phyloP scores from a whole-genome alignment of 2,329 filamentous ascomycete species.

The Aureobasidium uvarum region DNA sequence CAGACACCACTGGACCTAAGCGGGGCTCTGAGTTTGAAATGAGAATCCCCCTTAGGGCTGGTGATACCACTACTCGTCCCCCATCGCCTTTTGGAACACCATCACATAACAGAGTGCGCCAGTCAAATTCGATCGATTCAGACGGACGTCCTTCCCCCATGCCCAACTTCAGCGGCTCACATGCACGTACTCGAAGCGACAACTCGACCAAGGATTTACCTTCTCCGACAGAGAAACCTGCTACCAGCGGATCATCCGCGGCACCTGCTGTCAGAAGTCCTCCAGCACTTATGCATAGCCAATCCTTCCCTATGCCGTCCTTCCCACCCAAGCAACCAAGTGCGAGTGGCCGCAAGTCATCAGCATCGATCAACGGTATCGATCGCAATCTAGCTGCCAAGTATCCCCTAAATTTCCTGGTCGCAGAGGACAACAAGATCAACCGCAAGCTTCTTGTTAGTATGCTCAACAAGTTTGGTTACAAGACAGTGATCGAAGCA shows the following conservation, averaged over 20 bases:
- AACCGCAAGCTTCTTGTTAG: constrained; percentile 65
- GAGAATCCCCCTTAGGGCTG: constrained; percentile 59
- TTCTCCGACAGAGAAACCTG: constrained; percentile 5
- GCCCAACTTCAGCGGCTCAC: constrained; percentile 2
- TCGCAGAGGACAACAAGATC: constrained; percentile 71
- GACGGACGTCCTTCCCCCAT: constrained; percentile 23
- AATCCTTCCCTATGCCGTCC: constrained; percentile 26
- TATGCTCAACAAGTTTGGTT: constrained; percentile 67
- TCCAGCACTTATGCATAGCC: not conserved
- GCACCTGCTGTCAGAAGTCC: constrained; percentile 26
- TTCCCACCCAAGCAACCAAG: constrained; percentile 26
- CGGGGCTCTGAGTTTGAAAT: constrained; percentile 69
- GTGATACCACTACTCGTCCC: constrained; percentile 52
- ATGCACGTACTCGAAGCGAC: constrained; percentile 2
- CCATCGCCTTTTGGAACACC: constrained; percentile 51
- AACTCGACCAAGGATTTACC: not conserved
- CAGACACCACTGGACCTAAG: constrained; percentile 59
- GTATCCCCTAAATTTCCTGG: constrained; percentile 64
- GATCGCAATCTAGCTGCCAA: constrained; percentile 59
- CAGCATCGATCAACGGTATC: constrained; percentile 38
- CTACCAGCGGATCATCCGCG: not conserved
- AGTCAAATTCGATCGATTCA: constrained; percentile 25
- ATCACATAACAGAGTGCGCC: constrained; percentile 14
- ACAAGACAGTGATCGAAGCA: constrained; percentile 61
- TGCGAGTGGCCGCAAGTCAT: constrained; percentile 31